These are phyloP conservation scores for Trichoderma asperellum DNA, from an alignment of 2,329 filamentous ascomycete genomes.

Conservation along the genomic window DNA sequence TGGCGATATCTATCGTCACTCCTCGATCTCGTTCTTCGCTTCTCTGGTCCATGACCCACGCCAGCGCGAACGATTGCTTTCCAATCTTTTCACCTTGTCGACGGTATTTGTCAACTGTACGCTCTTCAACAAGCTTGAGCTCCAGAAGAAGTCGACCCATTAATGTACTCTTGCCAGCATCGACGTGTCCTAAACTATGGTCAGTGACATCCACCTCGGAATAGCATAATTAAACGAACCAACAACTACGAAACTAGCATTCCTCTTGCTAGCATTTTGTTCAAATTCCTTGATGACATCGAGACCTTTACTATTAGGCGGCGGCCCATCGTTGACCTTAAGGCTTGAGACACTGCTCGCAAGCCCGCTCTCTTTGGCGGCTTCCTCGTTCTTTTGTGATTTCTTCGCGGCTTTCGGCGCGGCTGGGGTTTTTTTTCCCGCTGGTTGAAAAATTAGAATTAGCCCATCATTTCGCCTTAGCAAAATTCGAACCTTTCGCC, in stretches of 20 bases:
- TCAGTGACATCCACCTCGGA: constrained; percentile 22
- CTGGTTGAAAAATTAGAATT: constrained; percentile 58
- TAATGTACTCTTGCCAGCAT: constrained; percentile 95
- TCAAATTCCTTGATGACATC: constrained; percentile 82
- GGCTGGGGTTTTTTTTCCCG: constrained; percentile 55
- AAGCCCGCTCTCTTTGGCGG: constrained; percentile 35
- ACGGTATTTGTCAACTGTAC: constrained; percentile 84
- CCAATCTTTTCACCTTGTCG: constrained; percentile 89
- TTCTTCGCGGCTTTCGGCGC: constrained; percentile 40
- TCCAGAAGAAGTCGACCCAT: constrained; percentile 95
- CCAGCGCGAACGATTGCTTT: constrained; percentile 93
- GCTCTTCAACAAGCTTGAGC: constrained; percentile 82
- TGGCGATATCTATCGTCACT: constrained; percentile 96
- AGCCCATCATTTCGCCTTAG: constrained; percentile 54
- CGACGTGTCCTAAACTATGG: constrained; percentile 74
- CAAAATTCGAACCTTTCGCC: constrained; percentile 77
- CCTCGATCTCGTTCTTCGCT: constrained; percentile 86
- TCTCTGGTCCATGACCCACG: constrained; percentile 95
- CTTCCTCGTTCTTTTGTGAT: constrained; percentile 44
- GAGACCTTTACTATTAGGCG: constrained; percentile 75
- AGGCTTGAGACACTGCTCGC: constrained; percentile 41
- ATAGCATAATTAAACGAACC: constrained; percentile 56
- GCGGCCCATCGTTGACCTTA: constrained; percentile 56
- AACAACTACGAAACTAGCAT: constrained; percentile 89
- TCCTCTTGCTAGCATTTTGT: constrained; percentile 74